Base-by-base conservation (phyloP, 108 stramenopile genomes). In the Discostella pseudostelligera region DNA sequence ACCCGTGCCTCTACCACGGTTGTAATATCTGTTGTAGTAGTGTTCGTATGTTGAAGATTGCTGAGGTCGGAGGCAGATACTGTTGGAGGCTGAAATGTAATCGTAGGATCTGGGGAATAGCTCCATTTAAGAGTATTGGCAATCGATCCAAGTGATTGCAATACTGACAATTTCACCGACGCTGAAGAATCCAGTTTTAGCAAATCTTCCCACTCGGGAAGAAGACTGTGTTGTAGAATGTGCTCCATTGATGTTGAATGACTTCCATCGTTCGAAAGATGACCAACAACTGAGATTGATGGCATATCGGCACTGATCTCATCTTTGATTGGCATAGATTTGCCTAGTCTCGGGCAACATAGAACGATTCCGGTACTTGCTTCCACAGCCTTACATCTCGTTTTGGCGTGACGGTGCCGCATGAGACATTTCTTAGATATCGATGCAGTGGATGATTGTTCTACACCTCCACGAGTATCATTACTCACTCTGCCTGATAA, bases 351-450 rank as follows among this genome's bases (percentile, higher is more conserved):
- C 21, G 39, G 64, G 40, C 73, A 67, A 43, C 74, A 75, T 28
- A 67, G 14, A 0, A 67, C 59, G 39, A 75, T 75, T 0, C 59
- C 74, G 46, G 39, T 42, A 56, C 74, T 75, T 9, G 74, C 60
- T 47, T 48, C 17, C n/a, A 75, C 59, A 8, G 73, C 73, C 39
- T 66, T 39, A 17, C 57, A 48, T 56, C 73, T 32, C 20, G 59
- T 74, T 42, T 66, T 74, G 16, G 73, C 43, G 59, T 66, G 73
- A 32, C 73, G 73, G 37, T 74, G 65, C 20, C 59, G 54, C 19
- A 74, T 45, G 10, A 74, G 40, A 59, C 73, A 66, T 16, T 53
- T 47, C 59, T 67, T 75, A 9, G 53, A 29, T 28, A 51, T 29
- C 20, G 42, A 46, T 3, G 49, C 2, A 29, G 9, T 32, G 24